Evolutionary conservation across 2,329 filamentous ascomycete genomes (phyloP).

Genomic region (Cercospora berteroae): DNA sequence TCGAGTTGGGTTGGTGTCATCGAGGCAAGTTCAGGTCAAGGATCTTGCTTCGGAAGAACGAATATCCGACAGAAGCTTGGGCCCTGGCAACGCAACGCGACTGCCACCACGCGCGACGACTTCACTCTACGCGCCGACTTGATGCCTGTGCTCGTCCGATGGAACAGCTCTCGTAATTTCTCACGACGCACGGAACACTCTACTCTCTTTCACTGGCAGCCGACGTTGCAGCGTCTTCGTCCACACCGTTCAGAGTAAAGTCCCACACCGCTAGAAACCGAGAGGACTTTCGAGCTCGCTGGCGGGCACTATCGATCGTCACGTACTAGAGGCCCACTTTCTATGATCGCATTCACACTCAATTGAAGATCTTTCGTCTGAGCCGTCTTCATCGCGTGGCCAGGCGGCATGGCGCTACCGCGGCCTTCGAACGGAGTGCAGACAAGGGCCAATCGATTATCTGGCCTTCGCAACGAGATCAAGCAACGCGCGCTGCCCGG

Average conservation of each 20-base stretch:
- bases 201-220: background rate
- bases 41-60: background rate
- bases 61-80: background rate
- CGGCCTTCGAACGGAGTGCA: background rate
- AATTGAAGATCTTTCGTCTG: background rate
- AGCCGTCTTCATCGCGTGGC: background rate
- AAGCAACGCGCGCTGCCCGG: constrained; percentile 4
- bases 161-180: background rate
- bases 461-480: background rate
- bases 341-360: no score
- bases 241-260: background rate
- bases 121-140: background rate
- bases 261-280: background rate
- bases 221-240: background rate
- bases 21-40: background rate
- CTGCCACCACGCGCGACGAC: background rate
- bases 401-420: background rate
- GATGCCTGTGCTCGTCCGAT: background rate
- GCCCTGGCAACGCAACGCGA: background rate
- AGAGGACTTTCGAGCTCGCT: background rate
- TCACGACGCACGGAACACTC: background rate
- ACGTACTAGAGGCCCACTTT: background rate
- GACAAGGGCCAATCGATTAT: background rate
- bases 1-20: background rate
- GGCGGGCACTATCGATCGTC: background rate